Percentiles rank a stretch among this genome's conserved stretches.
Conservation (phyloP, 139 green algal genomes). For the Tetradesmus lagerheimii region DNA sequence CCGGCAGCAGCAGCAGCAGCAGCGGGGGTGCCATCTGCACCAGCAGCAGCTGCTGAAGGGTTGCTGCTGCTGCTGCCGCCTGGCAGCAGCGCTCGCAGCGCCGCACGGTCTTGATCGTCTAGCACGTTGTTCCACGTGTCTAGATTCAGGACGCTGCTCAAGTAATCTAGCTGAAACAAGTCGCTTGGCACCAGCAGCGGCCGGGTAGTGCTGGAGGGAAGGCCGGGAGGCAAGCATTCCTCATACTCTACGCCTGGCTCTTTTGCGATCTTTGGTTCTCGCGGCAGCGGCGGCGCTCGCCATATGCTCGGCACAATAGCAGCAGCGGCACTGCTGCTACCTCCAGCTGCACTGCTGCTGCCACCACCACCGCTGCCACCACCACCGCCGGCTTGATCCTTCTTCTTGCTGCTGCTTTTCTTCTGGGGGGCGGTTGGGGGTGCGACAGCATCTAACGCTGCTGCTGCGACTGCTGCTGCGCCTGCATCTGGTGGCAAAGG, state of each 20-base stretch:
- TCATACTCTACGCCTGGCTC: slow-evolving; percentile 38
- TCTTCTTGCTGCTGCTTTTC: slow-evolving; percentile 11
- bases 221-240: slow-evolving; percentile 3
- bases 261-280: neutral
- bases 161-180: slow-evolving; percentile 4
- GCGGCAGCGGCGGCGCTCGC: neutral
- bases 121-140: slow-evolving; percentile 33
- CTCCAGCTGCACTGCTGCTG: neutral
- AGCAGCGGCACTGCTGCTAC: neutral
- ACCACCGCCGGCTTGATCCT: neutral
- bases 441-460: neutral
- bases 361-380: neutral
- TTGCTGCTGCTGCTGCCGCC: neutral
- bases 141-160: slow-evolving; percentile 8
- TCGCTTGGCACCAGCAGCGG: slow-evolving; percentile 29
- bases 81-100: slow-evolving; percentile 26
- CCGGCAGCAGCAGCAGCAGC: neutral
- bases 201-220: neutral
- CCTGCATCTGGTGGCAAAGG: neutral
- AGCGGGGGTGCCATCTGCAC: neutral
- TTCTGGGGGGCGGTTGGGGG: neutral
- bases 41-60: neutral
- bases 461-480: neutral
- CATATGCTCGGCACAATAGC: neutral
- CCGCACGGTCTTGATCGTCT: neutral